Percentiles rank a stretch among this genome's conserved stretches.
Conservation (phyloP, 345 rosid species). For the sweet orange (Citrus sinensis) region DVS_A1.0 CM039162.1:7582501-7583000, state of each 20-base stretch:
- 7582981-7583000: constrained; percentile 80
- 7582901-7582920: too few relatives aligned
- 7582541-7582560: constrained; percentile 17
- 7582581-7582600: neutral
- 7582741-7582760: too few relatives aligned
- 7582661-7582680: constrained; percentile 92
- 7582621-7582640: neutral
- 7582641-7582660: constrained; percentile 71
- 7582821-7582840: constrained; percentile 89
- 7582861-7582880: neutral
- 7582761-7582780: constrained; percentile 17
- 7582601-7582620: too few relatives aligned
- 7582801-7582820: constrained; percentile 83
- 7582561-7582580: neutral
- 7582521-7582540: constrained; percentile 24
- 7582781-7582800: constrained; percentile 94
- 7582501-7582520: constrained; percentile 9
- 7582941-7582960: neutral
- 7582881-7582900: neutral
- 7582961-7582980: constrained; percentile 73
- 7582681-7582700: constrained; percentile 15
- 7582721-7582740: too few relatives aligned
- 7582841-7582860: constrained; percentile 84
- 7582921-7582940: neutral
- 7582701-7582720: too few relatives aligned